phyloP scores from a whole-genome alignment of 768 basidiomycete genomes.

The Goffeauzyma gilvescens region DNA sequence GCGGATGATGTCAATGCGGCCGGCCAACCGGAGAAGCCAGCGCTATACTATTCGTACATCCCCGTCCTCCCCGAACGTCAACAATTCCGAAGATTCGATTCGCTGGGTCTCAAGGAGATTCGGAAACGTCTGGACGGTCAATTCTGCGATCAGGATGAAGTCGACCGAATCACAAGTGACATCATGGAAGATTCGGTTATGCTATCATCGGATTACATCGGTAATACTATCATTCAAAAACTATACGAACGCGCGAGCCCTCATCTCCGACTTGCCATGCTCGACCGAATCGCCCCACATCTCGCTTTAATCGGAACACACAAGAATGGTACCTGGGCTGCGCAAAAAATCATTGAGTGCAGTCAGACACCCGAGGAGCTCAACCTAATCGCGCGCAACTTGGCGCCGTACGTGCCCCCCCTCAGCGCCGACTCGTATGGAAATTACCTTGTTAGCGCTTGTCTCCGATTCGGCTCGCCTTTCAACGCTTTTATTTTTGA shows the following conservation, averaged over 20 bases:
- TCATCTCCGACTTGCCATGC: slow-evolving; percentile 61
- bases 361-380: slow-evolving; percentile 74
- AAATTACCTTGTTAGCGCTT: slow-evolving; percentile 33
- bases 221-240: slow-evolving; percentile 96
- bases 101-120: slow-evolving; percentile 77
- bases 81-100: slow-evolving; percentile 78
- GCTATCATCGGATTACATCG: slow-evolving; percentile 46
- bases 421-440: slow-evolving; percentile 59
- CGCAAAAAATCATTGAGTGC: slow-evolving; percentile 96
- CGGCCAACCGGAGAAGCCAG: slow-evolving; percentile 67
- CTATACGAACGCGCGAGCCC: slow-evolving; percentile 77
- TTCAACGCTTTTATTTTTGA: slow-evolving; percentile 92
- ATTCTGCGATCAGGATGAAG: slow-evolving; percentile 61
- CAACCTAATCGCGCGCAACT: slow-evolving; percentile 59
- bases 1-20: slow-evolving; percentile 58
- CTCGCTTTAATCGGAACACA: slow-evolving; percentile 95
- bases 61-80: slow-evolving; percentile 70
- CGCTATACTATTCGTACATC: slow-evolving; percentile 90
- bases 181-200: slow-evolving; percentile 90
- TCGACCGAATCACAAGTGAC: slow-evolving; percentile 74
- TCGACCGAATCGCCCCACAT: slow-evolving; percentile 82
- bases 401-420: slow-evolving; percentile 80
- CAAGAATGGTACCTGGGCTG: slow-evolving; percentile 99
- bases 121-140: slow-evolving; percentile 87
- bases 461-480: slow-evolving; percentile 67